Conservation (phyloP, 1,284 basidiomycete species). For the Puccinia triticina region DNA sequence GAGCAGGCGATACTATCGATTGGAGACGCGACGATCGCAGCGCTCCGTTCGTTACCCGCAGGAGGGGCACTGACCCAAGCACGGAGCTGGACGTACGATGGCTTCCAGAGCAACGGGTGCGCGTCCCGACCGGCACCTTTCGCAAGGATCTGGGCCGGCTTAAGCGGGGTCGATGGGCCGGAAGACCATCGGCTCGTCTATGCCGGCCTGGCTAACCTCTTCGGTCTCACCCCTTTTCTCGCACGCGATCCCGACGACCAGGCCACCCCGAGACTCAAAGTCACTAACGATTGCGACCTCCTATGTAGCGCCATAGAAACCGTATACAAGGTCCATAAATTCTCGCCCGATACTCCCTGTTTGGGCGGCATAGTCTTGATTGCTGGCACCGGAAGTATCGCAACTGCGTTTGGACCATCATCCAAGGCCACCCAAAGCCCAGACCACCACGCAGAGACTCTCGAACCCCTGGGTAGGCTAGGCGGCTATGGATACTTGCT, state of each 20-base stretch:
- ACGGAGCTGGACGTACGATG: not conserved
- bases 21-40: slow-evolving; percentile 1
- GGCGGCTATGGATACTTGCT: slow-evolving; percentile 46
- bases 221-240: not conserved
- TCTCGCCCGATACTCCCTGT: not conserved
- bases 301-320: slow-evolving; percentile 27
- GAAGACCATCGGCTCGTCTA: slow-evolving; percentile 1
- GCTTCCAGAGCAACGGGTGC: not conserved
- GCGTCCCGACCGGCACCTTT: slow-evolving; percentile 20
- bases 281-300: slow-evolving; percentile 46
- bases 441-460: too few relatives aligned
- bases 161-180: slow-evolving; percentile 44
- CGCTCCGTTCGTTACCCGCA: not conserved
- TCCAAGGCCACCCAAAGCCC: not conserved
- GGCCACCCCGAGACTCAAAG: not conserved
- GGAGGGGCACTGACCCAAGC: not conserved
- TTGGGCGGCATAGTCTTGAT: slow-evolving; percentile 45
- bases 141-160: slow-evolving; percentile 39
- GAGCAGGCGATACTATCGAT: slow-evolving; percentile 25
- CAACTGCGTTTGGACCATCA: slow-evolving; percentile 21
- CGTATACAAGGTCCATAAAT: not conserved
- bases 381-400: slow-evolving; percentile 48
- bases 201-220: not conserved
- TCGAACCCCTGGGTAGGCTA: slow-evolving; percentile 6
- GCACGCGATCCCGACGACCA: not conserved